Conservation (phyloP, 345 rosid genomes). For the Populus pruinosa region DNA sequence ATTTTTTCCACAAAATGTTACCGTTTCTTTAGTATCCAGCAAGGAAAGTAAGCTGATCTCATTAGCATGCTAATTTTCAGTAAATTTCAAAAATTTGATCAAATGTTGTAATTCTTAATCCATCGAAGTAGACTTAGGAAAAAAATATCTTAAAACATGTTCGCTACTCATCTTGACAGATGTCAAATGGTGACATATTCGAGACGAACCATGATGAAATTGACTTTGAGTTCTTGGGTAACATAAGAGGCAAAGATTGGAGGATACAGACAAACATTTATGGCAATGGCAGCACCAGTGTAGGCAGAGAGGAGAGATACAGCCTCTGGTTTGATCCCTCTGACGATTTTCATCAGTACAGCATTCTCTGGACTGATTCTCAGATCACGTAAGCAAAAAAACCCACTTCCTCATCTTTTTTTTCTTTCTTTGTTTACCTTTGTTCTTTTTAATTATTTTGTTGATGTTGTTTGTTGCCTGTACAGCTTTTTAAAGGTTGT, state of each 20-base stretch:
- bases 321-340: constrained; percentile 98
- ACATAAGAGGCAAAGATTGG: constrained; percentile 97
- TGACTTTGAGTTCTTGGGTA: constrained; percentile 96
- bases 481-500: constrained; percentile 3
- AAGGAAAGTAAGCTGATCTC: not conserved
- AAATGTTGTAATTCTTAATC: not conserved
- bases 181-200: constrained; percentile 92
- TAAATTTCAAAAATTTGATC: not conserved
- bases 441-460: not conserved
- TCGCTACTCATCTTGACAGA: constrained; percentile 35
- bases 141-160: not conserved
- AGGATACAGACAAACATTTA: constrained; percentile 96
- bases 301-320: constrained; percentile 94
- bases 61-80: not conserved
- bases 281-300: constrained; percentile 86
- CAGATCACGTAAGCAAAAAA: constrained; percentile 63
- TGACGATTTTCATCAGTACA: constrained; percentile 88
- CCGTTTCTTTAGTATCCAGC: not conserved
- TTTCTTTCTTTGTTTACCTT: not conserved
- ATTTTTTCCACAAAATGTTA: not conserved
- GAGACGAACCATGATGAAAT: constrained; percentile 97
- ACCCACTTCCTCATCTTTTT: not conserved
- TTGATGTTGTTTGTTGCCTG: not conserved
- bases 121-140: not conserved
- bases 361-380: constrained; percentile 90